Percentiles rank a stretch among this genome's conserved stretches.
Evolutionary conservation across 495 filamentous ascomycete genomes (phyloP).

Genomic region (Aspergillus kassunensis): DNA sequence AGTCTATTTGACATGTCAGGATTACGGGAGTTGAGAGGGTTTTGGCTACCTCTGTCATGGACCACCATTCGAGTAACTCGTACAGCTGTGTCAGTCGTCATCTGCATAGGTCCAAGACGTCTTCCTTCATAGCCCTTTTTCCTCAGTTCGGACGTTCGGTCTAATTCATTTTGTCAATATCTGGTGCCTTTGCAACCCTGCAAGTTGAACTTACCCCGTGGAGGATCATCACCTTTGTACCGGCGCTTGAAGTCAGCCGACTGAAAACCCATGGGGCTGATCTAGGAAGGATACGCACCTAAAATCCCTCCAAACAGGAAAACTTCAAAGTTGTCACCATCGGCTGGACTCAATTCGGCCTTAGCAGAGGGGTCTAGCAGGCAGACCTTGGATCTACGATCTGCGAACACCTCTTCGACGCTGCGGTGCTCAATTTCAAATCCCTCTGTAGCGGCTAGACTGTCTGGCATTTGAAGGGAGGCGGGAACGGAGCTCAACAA

Average conservation of each 20-base stretch:
- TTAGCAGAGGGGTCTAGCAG: slow-evolving; percentile 81
- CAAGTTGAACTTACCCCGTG: slow-evolving; percentile 64
- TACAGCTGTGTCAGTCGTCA: slow-evolving; percentile 98
- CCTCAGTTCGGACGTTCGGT: slow-evolving; percentile 87
- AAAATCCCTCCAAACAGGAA: slow-evolving; percentile 97
- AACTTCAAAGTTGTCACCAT: slow-evolving; percentile 77
- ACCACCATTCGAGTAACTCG: slow-evolving; percentile 87
- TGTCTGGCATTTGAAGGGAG: slow-evolving; percentile 60
- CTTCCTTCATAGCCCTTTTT: slow-evolving; percentile 89
- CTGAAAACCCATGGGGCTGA: not conserved
- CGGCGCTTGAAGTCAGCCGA: slow-evolving; percentile 18
- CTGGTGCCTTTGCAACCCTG: not conserved
- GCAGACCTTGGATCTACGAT: slow-evolving; percentile 68
- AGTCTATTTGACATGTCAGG: slow-evolving; percentile 5
- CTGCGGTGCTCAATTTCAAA: slow-evolving; percentile 65
- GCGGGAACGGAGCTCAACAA: slow-evolving; percentile 78
- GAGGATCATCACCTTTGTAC: slow-evolving; percentile 81
- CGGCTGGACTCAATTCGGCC: slow-evolving; percentile 75
- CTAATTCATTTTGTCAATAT: slow-evolving; percentile 37
- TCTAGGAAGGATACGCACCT: slow-evolving; percentile 50
- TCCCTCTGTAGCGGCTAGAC: slow-evolving; percentile 53
- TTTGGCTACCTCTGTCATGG: slow-evolving; percentile 65
- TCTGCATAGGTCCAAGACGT: slow-evolving; percentile 86
- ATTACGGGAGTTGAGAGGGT: not conserved
- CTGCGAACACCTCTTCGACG: slow-evolving; percentile 73